Percentiles rank a stretch among this genome's conserved stretches.
phyloP scores from a whole-genome alignment of 768 basidiomycete genomes.

The Leccinellum albellum region DNA sequence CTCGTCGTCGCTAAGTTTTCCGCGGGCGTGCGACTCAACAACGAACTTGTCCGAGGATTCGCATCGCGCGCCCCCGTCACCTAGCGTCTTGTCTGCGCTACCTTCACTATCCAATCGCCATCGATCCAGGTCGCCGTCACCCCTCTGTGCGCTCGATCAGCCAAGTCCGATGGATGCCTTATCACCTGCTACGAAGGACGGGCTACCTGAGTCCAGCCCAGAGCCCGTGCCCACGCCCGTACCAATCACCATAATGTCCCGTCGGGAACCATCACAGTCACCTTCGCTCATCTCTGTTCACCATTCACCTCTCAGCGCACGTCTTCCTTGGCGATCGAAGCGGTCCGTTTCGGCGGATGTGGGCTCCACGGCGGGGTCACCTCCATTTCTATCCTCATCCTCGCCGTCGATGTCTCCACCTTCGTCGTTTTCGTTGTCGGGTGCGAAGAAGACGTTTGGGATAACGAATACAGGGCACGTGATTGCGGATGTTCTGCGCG shows the following conservation, averaged over 20 bases:
- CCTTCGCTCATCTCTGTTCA: background rate
- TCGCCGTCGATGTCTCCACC: background rate
- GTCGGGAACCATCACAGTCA: background rate
- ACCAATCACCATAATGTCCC: background rate
- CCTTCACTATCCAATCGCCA: conserved; percentile 25
- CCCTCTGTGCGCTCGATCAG: conserved; percentile 7
- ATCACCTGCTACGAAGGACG: background rate
- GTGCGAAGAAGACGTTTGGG: conserved; percentile 15
- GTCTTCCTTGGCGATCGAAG: conserved; percentile 9
- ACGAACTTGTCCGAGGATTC: conserved; percentile 3
- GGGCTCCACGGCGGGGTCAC: background rate
- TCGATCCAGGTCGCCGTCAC: conserved; percentile 2
- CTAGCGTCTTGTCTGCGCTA: conserved; percentile 18
- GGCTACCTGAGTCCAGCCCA: background rate
- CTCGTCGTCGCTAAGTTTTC: conserved; percentile 27
- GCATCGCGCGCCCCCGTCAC: conserved; percentile 19
- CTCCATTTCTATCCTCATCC: background rate
- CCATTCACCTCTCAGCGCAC: conserved; percentile 2
- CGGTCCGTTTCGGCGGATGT: conserved; percentile 4
- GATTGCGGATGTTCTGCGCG: conserved; percentile 39
- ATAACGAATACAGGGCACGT: conserved; percentile 19
- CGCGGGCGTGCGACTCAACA: conserved; percentile 11
- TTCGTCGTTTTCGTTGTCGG: conserved; percentile 3
- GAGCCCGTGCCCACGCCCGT: background rate
- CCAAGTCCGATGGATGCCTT: conserved; percentile 1